A percentile compares a stretch with the other conserved stretches of the same genome.
Conservation (phyloP, 2,329 filamentous ascomycete species). For the Pestalotiopsis sp. region DNA sequence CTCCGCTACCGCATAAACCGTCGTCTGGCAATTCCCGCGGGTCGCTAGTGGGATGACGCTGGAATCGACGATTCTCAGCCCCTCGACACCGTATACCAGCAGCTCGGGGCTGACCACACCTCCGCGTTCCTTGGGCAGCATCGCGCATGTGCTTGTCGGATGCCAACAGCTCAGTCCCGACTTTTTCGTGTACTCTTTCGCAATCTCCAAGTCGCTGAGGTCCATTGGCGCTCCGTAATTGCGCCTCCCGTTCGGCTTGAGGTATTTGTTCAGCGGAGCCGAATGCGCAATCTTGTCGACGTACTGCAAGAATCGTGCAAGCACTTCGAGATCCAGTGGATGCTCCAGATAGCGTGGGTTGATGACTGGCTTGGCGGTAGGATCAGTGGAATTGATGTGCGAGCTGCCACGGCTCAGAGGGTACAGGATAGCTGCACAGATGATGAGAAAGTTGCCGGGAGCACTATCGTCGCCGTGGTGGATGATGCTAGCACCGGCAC, state of each 20-base stretch:
- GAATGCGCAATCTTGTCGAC: constrained; percentile 32
- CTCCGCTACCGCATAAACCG: constrained; percentile 12
- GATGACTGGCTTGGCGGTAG: constrained; percentile 33
- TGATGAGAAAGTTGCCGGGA: constrained; percentile 47
- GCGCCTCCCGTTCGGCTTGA: constrained; percentile 32
- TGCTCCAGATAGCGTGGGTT: constrained; percentile 45
- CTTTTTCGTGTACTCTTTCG: constrained; percentile 18
- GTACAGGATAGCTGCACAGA: constrained; percentile 53
- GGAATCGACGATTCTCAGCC: constrained; percentile 12
- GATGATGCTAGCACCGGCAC: constrained; percentile 52
- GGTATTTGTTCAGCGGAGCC: constrained; percentile 28
- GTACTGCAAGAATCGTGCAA: constrained; percentile 35
- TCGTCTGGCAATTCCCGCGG: constrained; percentile 10
- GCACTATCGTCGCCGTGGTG: constrained; percentile 49
- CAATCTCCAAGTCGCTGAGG: constrained; percentile 21
- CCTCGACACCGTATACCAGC: constrained; percentile 13
- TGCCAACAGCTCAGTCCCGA: constrained; percentile 12
- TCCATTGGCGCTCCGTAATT: constrained; percentile 15
- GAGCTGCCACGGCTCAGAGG: constrained; percentile 50
- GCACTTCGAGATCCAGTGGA: constrained; percentile 41
- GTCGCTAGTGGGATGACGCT: constrained; percentile 14
- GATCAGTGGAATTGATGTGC: constrained; percentile 36
- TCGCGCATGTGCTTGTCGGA: constrained; percentile 14
- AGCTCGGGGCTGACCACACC: constrained; percentile 12
- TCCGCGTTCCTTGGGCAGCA: constrained; percentile 14